Evolutionary conservation across 2,329 filamentous ascomycete genomes (phyloP), one percentile per base, ranked within the genome.

Genomic region (Amylocarpus encephaloides): DNA sequence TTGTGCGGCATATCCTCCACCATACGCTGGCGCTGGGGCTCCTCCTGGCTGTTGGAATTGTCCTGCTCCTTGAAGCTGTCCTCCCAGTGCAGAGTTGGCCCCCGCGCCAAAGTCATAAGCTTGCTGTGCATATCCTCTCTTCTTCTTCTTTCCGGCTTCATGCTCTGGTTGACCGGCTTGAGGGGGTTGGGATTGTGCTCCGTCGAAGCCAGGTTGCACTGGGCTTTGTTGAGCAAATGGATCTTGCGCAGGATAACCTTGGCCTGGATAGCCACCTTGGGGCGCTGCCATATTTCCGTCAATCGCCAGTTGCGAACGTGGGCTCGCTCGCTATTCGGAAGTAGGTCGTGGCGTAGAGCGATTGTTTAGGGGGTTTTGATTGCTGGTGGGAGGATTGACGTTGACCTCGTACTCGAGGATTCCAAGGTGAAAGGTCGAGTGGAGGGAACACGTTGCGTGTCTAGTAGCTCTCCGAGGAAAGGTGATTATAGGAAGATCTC

Each of bases 51-150:
- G 56, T 59, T 63, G 50, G 69, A 74, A 62, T 71, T 71, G 51
- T 66, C 68, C 54, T 67, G 70, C 63, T 72, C 67, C 80, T 41
- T 84, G 81, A 42, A 82, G 72, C 61, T 86, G 83, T 62, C 88
- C 88, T 26, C 81, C 83, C 66, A 57, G 68, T 45, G 73, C 78
- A 50, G 86, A 83, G 77, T 97, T 97, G 65, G 87, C 88, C 62
- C 92, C 93, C 45, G 80, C 79, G 45, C 87, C 89, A 62, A 97
- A 93, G 52, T 95, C 92, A 70, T 95, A 98, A 41, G 92, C 92
- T 69, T 94, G 87, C 50, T 88, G 88, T 48, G 93, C 93, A 73
- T 97, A 97, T 50, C 87, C 85, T 75, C 90, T 81, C 79, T 95
- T 95, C 81, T 95, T 96, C 75, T 90, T 90, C 69, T 79, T 83